These are phyloP conservation scores for Fusarium graminum DNA, from an alignment of 2,329 filamentous ascomycete species.

Conservation along the genomic window DNA sequence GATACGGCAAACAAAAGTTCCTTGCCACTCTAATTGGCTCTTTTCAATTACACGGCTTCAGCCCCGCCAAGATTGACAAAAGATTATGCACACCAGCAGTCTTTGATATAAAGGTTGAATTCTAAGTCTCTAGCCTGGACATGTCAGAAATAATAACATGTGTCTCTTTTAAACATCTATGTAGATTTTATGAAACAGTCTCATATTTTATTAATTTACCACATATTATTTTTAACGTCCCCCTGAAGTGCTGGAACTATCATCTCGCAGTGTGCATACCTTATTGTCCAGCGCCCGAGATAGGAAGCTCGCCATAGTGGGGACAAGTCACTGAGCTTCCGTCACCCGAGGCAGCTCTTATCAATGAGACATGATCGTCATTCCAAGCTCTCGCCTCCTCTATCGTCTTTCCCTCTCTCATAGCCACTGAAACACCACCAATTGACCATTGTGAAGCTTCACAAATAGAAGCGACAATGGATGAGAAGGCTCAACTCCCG, in stretches of 20 bases:
- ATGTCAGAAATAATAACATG: not conserved
- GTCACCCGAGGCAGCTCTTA: slow-evolving; percentile 21
- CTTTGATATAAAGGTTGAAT: not conserved
- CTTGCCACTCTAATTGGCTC: not conserved
- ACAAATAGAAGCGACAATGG: slow-evolving; percentile 42
- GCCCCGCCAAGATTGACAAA: slow-evolving; percentile 12
- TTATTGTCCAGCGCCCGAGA: not conserved
- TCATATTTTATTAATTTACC: not conserved
- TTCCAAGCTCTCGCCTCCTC: slow-evolving; percentile 30
- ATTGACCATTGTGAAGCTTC: slow-evolving; percentile 9
- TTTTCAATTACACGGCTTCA: not conserved
- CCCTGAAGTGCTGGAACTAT: not conserved
- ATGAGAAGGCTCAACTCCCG: slow-evolving; percentile 60
- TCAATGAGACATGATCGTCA: slow-evolving; percentile 34
- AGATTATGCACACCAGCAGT: not conserved
- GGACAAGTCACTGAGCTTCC: slow-evolving; percentile 29
- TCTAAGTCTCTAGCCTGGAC: not conserved
- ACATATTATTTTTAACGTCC: not conserved
- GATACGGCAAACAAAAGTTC: slow-evolving; percentile 24
- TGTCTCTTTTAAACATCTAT: not conserved
- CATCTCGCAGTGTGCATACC: not conserved
- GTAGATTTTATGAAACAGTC: not conserved
- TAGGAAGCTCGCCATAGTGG: slow-evolving; percentile 29
- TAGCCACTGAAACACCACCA: not conserved
- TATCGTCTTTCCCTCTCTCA: not conserved